Evolutionary conservation across 352 stramenopile genomes (phyloP), one percentile per base, ranked within the genome.

Genomic region (Ochromonadaceae sp.): DNA sequence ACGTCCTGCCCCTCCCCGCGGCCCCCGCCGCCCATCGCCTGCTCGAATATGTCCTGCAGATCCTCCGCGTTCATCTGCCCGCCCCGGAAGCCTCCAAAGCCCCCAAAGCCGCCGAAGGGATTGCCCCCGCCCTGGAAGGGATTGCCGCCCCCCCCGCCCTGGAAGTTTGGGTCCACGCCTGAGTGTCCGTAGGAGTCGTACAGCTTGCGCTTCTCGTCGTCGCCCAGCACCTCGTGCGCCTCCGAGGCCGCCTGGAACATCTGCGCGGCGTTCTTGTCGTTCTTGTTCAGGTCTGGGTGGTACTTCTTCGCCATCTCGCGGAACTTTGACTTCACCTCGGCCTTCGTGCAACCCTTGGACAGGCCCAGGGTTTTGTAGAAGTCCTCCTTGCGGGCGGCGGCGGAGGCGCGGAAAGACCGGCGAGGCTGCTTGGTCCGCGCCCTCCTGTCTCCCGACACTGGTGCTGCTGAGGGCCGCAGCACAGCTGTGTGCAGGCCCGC

Each of bases 301-400:
- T 93, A 96, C 76, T 96, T 89, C 74, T 93, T 96, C 38, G 88
- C 91, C 43, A 97, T 68, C 66, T 96, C 84, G 72, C 95, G 95
- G 76, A 93, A 95, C 69, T 92, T 92, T 76, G 97, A 96, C 79
- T 97, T 97, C 71, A 98, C 96, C 50, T 94, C 85, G 59, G 76
- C 87, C 77, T 97, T 96, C 66, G 83, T 78, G 3, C 89, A 86
- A 46, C 83, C 77, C 35, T 73, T 78, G 0, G 75, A 73, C 30
- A 98, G 80, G 57, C 88, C 88, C 30, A 98, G 78, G 0, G 96
- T 75, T 43, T 97, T 84, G 73, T 98, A 98, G 76, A 94, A 96
- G 76, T 98, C 91, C 70, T 82, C 78, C 74, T 97, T 86, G n/a
- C 20, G 17, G 36, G 49, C 17, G 40, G 22, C 40, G 17, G 40